These are phyloP conservation scores for Orbilia javanica DNA, from an alignment of 2,329 filamentous ascomycete species.

Conservation along the genomic window DNA sequence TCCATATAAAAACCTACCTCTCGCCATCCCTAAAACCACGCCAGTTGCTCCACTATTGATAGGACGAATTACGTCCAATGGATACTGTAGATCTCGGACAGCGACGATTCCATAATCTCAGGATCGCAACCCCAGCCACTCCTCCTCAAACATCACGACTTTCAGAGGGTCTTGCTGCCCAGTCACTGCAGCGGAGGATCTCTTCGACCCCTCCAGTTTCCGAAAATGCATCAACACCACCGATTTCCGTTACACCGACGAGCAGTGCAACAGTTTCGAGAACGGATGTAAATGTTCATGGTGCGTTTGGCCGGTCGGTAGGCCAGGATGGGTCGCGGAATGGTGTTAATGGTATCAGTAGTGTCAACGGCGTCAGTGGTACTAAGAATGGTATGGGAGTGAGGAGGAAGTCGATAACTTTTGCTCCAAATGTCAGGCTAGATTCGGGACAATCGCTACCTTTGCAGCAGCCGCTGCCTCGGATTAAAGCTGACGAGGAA, in stretches of 20 bases:
- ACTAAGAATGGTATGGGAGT: slow-evolving; percentile 35
- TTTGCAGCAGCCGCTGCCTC: slow-evolving; percentile 58
- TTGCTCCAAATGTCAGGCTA: slow-evolving; percentile 61
- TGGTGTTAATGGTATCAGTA: slow-evolving; percentile 12
- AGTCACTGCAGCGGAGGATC: slow-evolving; percentile 54
- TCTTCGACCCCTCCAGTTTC: slow-evolving; percentile 53
- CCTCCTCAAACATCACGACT: slow-evolving; percentile 51
- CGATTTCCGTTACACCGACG: slow-evolving; percentile 53
- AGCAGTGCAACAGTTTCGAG: slow-evolving; percentile 43
- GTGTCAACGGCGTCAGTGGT: slow-evolving; percentile 18
- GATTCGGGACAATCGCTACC: slow-evolving; percentile 60
- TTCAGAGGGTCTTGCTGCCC: slow-evolving; percentile 51
- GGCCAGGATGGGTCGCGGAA: slow-evolving; percentile 40
- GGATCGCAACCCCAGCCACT: slow-evolving; percentile 36
- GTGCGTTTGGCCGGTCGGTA: slow-evolving; percentile 37
- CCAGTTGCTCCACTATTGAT: neutral
- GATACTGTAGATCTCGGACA: slow-evolving; percentile 52
- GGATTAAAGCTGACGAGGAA: slow-evolving; percentile 39
- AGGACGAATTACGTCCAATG: slow-evolving; percentile 58
- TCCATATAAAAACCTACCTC: neutral
- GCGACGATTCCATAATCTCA: slow-evolving; percentile 51
- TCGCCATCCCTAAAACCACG: neutral
- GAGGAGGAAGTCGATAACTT: slow-evolving; percentile 61
- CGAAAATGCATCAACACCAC: slow-evolving; percentile 57
- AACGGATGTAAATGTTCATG: slow-evolving; percentile 49